Percentiles rank a stretch among this genome's conserved stretches.
phyloP scores from a whole-genome alignment of 495 filamentous ascomycete genomes.

The Neurospora pannonica region DNA sequence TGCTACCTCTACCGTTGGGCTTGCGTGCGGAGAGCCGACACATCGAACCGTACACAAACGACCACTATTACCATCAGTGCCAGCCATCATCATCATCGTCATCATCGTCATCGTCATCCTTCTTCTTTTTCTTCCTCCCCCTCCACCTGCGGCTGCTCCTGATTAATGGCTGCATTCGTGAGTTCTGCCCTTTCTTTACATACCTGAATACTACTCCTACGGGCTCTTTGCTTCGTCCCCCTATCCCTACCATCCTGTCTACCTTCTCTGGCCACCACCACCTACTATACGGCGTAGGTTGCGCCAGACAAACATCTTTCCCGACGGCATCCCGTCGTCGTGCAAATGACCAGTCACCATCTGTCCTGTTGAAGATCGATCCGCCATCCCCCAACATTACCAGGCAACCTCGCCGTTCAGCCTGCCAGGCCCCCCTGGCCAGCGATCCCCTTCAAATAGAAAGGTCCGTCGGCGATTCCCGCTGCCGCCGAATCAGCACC shows the following conservation, averaged over 20 bases:
- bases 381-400: not conserved
- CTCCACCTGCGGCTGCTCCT: not conserved
- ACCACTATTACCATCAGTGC: not conserved
- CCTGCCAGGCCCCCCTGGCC: not conserved
- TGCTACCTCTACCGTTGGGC: not conserved
- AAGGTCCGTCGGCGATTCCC: not conserved
- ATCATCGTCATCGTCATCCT: not conserved
- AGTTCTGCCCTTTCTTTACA: constrained; percentile 17
- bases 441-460: not conserved
- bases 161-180: constrained; percentile 41
- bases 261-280: not conserved
- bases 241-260: not conserved
- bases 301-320: not conserved
- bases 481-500: not conserved
- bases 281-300: not conserved
- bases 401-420: not conserved
- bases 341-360: not conserved
- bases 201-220: constrained; percentile 21
- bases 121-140: not conserved
- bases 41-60: not conserved
- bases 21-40: not conserved
- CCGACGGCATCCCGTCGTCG: not conserved
- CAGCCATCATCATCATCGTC: not conserved
- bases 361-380: not conserved
- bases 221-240: not conserved